Base-by-base conservation (phyloP, 768 basidiomycete species). In the Suillus hirtellus region DNA sequence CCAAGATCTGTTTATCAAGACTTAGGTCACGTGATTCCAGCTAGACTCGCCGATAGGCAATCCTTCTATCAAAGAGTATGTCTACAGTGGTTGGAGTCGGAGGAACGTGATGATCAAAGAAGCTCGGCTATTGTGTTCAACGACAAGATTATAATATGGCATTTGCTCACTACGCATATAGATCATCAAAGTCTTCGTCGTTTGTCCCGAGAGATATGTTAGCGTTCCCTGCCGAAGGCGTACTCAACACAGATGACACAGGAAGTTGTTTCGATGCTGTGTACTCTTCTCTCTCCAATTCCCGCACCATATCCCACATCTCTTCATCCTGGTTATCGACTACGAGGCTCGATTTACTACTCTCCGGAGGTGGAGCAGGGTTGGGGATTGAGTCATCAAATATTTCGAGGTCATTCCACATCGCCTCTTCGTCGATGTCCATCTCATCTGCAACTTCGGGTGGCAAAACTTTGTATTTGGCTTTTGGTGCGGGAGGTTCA, bases 251-350 rank as follows among this genome's bases (percentile, higher is more conserved):
- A 6, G 73, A 65, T 34, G 75, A 70, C 47, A 72, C 58, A 63
- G 74, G 69, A 65, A 70, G 66, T 44, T 65, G 70, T 53, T 56
- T 66, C 6, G 63, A 62, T 50, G 47, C 61, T 14, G 44, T 62
- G 12, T 65, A 63, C 35, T 62, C 62, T 19, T 52, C 68, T 64
- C 64, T 71, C 72, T 86, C 87, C 40, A 86, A 74, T 70, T 90
- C 86, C 46, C 82, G 70, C 60, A 91, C 76, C 47, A 89, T 79
- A 66, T 87, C 83, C 87, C 92, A 92, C 82, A 92, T 84, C 7
- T 90, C 90, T 47, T 86, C 84, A 40, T 89, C 87, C 7, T 85
- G 83, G 17, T 76, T 72, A 27, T 43, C 61, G 1, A 60, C 59
- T 46, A 38, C 42, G 52, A 66, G 42, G 21, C 62, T 27, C 7